phyloP scores from a whole-genome alignment of 495 filamentous ascomycete genomes.

The Baudoinia panamericana region DNA sequence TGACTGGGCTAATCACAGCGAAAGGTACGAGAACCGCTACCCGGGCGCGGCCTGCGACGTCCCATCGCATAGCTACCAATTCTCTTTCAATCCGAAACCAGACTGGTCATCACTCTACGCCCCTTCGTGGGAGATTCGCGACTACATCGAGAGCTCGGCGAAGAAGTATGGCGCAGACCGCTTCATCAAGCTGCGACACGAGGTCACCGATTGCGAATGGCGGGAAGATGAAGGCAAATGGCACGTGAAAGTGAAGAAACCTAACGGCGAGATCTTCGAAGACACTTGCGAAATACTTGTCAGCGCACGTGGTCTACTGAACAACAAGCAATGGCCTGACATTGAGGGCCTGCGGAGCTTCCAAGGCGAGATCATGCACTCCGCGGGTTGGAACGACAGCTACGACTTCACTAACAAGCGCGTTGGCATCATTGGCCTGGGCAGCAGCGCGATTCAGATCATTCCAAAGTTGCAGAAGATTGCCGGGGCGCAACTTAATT shows the following conservation, averaged over 20 bases:
- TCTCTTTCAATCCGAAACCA: constrained; percentile 28
- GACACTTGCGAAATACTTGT: constrained; percentile 25
- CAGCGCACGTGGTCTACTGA: constrained; percentile 25
- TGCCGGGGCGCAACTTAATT: constrained; percentile 18
- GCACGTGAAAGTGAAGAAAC: constrained; percentile 24
- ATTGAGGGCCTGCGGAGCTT: constrained; percentile 26
- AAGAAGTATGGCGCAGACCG: constrained; percentile 28
- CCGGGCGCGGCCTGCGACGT: constrained; percentile 45
- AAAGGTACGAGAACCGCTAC: constrained; percentile 55
- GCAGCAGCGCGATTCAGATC: constrained; percentile 29
- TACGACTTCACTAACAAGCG: constrained; percentile 29
- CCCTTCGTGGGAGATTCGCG: constrained; percentile 25
- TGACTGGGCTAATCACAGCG: background rate
- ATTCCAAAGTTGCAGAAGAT: constrained; percentile 25
- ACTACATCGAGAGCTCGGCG: constrained; percentile 24
- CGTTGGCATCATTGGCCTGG: constrained; percentile 27
- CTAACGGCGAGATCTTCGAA: constrained; percentile 18
- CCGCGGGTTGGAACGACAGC: constrained; percentile 25
- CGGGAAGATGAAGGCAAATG: constrained; percentile 22
- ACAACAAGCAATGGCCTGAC: constrained; percentile 27
- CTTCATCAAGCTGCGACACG: constrained; percentile 26
- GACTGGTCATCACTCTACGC: constrained; percentile 28
- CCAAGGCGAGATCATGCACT: constrained; percentile 29
- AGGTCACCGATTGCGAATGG: constrained; percentile 23
- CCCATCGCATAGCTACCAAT: constrained; percentile 21